Percentiles rank a stretch among this genome's conserved stretches.
Evolutionary conservation across 2,329 filamentous ascomycete genomes (phyloP).

Genomic region (Cercospora nicotianae): DNA sequence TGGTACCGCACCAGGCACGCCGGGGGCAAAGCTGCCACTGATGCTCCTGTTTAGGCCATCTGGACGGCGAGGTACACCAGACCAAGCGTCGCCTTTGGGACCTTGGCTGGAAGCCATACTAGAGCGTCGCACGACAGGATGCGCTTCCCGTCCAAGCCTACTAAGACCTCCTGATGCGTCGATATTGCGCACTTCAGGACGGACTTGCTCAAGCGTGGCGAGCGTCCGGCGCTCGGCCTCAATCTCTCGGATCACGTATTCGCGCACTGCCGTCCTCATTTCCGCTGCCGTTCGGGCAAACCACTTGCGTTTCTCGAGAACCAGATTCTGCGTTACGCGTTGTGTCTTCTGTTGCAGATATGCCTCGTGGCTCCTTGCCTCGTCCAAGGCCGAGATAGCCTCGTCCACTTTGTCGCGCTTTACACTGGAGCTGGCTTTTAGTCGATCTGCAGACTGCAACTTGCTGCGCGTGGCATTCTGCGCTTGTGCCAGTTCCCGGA

Average conservation of each 20-base stretch:
- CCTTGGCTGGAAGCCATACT: constrained; percentile 87
- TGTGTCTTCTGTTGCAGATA: constrained; percentile 83
- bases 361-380: constrained; percentile 77
- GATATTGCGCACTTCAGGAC: constrained; percentile 89
- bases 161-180: constrained; percentile 88
- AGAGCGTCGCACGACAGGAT: constrained; percentile 73
- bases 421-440: constrained; percentile 84
- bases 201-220: constrained; percentile 87
- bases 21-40: constrained; percentile 65
- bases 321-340: constrained; percentile 82
- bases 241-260: constrained; percentile 92
- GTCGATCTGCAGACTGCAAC: constrained; percentile 79
- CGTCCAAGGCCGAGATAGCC: constrained; percentile 86
- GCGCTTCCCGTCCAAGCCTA: constrained; percentile 82
- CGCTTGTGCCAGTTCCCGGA: constrained; percentile 88
- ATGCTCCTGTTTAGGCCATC: constrained; percentile 77
- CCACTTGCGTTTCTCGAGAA: constrained; percentile 88
- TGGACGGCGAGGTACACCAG: constrained; percentile 79
- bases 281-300: constrained; percentile 84
- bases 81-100: constrained; percentile 98
- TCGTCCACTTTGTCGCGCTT: constrained; percentile 96
- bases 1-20: constrained; percentile 51
- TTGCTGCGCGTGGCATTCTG: constrained; percentile 82
- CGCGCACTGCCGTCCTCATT: constrained; percentile 76
- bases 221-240: constrained; percentile 91